Evolutionary conservation across 345 rosid genomes (phyloP), one percentile per base, ranked within the genome.

Genomic region (Gynandropsis gynandra): DNA sequence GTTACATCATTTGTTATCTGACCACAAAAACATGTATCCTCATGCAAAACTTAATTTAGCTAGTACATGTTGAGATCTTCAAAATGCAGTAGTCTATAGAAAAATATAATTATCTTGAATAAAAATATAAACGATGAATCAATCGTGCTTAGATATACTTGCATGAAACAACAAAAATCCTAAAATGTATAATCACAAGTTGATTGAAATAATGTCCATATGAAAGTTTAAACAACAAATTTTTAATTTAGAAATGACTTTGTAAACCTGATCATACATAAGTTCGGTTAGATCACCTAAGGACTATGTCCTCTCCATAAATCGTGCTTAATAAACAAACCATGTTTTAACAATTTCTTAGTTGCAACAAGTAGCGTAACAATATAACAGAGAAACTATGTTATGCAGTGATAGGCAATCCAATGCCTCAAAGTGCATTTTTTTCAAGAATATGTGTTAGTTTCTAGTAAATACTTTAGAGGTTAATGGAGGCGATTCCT

Each of bases 1-100:
- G 96, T 90, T 42, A 89, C 84, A 72, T 75, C 79, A 74, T 82
- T 93, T 50, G 85, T 92, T 72, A 80, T 94, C 98, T 90, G 82
- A 66, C 48, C 46, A 74, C 52, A 20, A 47, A 15, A 58, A 47
- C 32, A 36, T 36, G 40, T 47, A 50, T 13, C 20, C 20, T 47
- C 51, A 21, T 18, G 48, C 34, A 44, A 53, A 36, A 38, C 42
- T 24, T 38, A 18, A 27, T 43, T 20, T 52, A 17, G 45, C 47
- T 47, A 42, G 65, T 42, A 34, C 19, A 59, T 53, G 56, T 51
- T 32, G 45, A 52, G 52, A 45, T 48, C 42, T 10, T 38, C 51
- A 19, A 1, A 12, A 11, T 31, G 13, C 32, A 33, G 36, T 6
- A 47, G 18, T 15, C 39, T 36, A 41, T 27, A 65, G 54, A 52